A percentile compares a stretch with the other conserved stretches of the same genome.
Evolutionary conservation across 768 basidiomycete genomes (phyloP).

Genomic region (Termitomyces bulborhizus): DNA sequence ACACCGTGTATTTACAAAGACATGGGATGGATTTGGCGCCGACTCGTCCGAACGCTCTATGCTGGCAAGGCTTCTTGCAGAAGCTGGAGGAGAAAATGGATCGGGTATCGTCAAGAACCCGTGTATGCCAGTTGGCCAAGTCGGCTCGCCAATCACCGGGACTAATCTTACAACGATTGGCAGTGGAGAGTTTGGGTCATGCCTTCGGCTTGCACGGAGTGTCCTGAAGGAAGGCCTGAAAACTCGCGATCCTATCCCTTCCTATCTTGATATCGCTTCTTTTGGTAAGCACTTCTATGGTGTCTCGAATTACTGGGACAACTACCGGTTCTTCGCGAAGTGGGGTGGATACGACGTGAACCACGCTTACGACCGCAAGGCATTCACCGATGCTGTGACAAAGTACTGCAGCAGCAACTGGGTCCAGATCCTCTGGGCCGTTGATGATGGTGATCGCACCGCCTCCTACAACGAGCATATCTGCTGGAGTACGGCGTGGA

Average conservation of each 20-base stretch:
- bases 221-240: conserved; percentile 1
- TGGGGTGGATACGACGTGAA: conserved; percentile 8
- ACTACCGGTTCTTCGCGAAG: conserved; percentile 10
- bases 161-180: conserved; percentile 3
- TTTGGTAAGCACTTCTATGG: conserved; percentile 10
- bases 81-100: conserved; percentile 3
- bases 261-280: conserved; percentile 10
- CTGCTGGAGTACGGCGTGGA: conserved; percentile 8
- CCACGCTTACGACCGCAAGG: not conserved
- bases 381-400: not conserved
- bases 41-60: conserved; percentile 1
- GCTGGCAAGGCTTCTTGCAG: not conserved
- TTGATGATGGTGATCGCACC: not conserved
- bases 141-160: not conserved
- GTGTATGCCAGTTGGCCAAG: conserved; percentile 7
- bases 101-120: conserved; percentile 2
- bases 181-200: conserved; percentile 9
- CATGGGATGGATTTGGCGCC: conserved; percentile 10
- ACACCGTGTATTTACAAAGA: conserved; percentile 4
- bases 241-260: conserved; percentile 6
- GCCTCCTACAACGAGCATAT: not conserved
- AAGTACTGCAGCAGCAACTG: not conserved
- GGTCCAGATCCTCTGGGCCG: not conserved
- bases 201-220: conserved; percentile 1
- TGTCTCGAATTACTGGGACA: conserved; percentile 10